phyloP scores from a whole-genome alignment of 768 basidiomycete species.

The Mycena haematopus region DNA sequence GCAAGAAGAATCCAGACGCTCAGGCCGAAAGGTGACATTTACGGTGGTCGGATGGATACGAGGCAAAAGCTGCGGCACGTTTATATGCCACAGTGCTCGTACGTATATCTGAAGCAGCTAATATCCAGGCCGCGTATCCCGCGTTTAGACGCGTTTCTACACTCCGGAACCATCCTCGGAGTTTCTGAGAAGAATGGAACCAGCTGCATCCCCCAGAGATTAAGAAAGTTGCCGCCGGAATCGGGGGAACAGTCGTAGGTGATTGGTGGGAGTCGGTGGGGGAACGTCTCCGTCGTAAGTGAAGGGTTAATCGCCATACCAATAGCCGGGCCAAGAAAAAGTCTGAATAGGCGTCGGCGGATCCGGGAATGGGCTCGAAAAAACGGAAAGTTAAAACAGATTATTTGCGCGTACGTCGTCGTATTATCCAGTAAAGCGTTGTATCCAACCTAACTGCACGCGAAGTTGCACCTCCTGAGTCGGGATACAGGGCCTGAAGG shows the following conservation, averaged over 20 bases:
- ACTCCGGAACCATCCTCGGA: background rate
- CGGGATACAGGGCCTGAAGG: too few relatives aligned
- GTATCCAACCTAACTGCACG: too few relatives aligned
- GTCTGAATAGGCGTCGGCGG: too few relatives aligned
- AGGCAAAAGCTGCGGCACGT: background rate
- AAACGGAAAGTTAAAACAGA: too few relatives aligned
- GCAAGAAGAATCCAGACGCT: background rate
- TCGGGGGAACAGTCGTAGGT: slow-evolving; percentile 2
- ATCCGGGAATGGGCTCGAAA: too few relatives aligned
- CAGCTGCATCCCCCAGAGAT: background rate
- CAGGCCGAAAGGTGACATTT: slow-evolving; percentile 1
- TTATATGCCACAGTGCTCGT: background rate
- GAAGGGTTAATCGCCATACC: too few relatives aligned
- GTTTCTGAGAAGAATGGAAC: slow-evolving; percentile 9
- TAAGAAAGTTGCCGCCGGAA: background rate
- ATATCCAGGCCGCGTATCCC: background rate
- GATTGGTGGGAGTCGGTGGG: background rate
- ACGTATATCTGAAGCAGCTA: slow-evolving; percentile 4
- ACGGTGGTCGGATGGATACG: background rate
- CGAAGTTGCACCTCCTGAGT: too few relatives aligned
- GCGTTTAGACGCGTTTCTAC: background rate
- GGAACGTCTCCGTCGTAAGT: too few relatives aligned
- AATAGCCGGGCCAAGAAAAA: too few relatives aligned
- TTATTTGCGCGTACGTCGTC: too few relatives aligned
- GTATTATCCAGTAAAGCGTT: too few relatives aligned